Percentiles rank a stretch among this genome's conserved stretches.
These are phyloP conservation scores for Nepenthes gracilis DNA, from an alignment of 148 eudicot genomes.

Conservation along the genomic window DNA sequence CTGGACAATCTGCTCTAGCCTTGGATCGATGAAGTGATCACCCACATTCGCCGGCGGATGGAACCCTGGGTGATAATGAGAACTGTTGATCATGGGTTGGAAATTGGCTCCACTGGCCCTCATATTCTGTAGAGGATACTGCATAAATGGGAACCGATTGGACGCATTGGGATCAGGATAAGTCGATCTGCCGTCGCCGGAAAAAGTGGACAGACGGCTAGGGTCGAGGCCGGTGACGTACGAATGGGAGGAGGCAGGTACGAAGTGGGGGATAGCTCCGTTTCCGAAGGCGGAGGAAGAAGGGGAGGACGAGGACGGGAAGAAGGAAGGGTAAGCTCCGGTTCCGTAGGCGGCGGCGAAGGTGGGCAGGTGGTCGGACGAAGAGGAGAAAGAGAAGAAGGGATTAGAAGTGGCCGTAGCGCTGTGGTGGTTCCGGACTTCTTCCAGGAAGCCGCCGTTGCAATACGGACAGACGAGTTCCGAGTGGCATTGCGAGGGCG, in stretches of 20 bases:
- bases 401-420: constrained; percentile 8
- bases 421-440: constrained; percentile 21
- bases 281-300: constrained; percentile 1
- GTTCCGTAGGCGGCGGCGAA: no score
- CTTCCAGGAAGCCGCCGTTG: constrained; percentile 55
- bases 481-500: constrained; percentile 17
- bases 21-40: constrained; percentile 29
- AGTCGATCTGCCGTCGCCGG: constrained; percentile 4
- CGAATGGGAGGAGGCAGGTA: constrained; percentile 9
- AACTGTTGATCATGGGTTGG: no score
- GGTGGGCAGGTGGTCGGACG: neutral
- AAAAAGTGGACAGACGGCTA: constrained; percentile 10
- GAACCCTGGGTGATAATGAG: no score
- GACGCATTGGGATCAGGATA: constrained; percentile 10
- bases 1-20: constrained; percentile 29
- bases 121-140: no score
- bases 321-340: no score
- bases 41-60: constrained; percentile 9
- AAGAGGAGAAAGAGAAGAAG: constrained; percentile 8
- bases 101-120: no score
- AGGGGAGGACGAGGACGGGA: neutral
- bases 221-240: constrained; percentile 3
- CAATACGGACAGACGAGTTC: constrained; percentile 49
- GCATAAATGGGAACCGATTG: constrained; percentile 1
- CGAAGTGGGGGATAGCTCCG: constrained; percentile 15